A percentile compares a stretch with the other conserved stretches of the same genome.
Conservation (phyloP, 371 early-diverging fungal genomes). For the Batkoa obscura region DNA sequence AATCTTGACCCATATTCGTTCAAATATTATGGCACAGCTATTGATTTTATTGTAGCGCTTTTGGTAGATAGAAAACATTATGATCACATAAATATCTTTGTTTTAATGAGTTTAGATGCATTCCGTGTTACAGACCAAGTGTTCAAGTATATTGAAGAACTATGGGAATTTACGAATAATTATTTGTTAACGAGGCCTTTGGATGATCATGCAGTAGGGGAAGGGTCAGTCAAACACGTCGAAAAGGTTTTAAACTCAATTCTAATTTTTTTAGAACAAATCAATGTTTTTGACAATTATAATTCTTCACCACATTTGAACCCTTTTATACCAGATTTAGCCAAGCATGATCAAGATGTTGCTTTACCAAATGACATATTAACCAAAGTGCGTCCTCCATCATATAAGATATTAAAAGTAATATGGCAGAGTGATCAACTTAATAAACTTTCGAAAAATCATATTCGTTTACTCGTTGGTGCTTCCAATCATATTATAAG, state of each 20-base stretch:
- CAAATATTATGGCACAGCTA: conserved; percentile 26
- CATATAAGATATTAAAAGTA: neutral
- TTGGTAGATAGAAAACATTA: conserved; percentile 33
- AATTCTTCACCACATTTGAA: too few species aligned
- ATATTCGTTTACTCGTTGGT: conserved; percentile 25
- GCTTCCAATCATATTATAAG: conserved; percentile 45
- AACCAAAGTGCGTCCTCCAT: too few species aligned
- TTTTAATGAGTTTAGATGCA: conserved; percentile 46
- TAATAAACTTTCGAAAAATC: conserved; percentile 7
- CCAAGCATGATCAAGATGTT: too few species aligned
- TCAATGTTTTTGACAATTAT: too few species aligned
- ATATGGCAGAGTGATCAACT: neutral
- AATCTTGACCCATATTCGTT: conserved; percentile 11
- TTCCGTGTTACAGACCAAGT: conserved; percentile 33
- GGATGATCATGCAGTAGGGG: too few species aligned
- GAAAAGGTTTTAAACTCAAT: too few species aligned
- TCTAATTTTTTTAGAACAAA: too few species aligned
- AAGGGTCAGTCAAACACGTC: too few species aligned
- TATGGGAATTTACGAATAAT: conserved; percentile 23
- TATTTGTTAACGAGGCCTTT: too few species aligned
- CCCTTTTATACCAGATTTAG: too few species aligned
- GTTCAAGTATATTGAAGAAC: conserved; percentile 24
- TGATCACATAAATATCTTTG: conserved; percentile 41
- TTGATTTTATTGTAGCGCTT: conserved; percentile 22
- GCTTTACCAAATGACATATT: too few species aligned